These are phyloP conservation scores for Mortierella sp. DNA, from an alignment of 371 early-diverging fungal species.

Conservation along the genomic window DNA sequence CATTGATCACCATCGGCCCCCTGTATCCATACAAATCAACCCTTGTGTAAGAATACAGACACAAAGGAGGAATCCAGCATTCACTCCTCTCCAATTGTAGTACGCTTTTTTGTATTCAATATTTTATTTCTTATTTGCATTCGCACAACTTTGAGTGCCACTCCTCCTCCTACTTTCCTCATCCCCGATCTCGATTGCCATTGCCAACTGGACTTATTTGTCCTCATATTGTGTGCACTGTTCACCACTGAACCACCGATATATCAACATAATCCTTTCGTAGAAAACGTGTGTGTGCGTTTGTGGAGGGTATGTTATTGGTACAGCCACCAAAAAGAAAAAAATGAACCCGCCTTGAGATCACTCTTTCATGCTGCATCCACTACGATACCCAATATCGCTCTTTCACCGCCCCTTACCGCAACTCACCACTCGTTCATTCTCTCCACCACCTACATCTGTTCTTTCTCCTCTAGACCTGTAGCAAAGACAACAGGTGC, in stretches of 20 bases:
- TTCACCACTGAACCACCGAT: background rate
- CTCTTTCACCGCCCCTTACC: background rate
- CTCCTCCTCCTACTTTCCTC: background rate
- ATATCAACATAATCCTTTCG: background rate
- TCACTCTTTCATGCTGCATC: background rate
- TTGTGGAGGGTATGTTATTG: slow-evolving; percentile 3
- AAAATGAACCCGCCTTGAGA: background rate
- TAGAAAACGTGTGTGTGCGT: background rate
- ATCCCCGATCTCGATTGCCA: slow-evolving; percentile 3
- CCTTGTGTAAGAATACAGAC: slow-evolving; percentile 3
- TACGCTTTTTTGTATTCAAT: background rate
- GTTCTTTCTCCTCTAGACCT: background rate
- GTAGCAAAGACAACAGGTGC: background rate
- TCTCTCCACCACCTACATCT: background rate
- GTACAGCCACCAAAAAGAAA: slow-evolving; percentile 3
- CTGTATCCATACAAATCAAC: slow-evolving; percentile 2
- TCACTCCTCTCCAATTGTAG: background rate
- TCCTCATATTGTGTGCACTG: background rate
- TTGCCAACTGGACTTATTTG: background rate
- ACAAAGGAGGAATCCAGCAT: background rate
- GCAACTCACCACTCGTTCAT: background rate
- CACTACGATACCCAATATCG: background rate
- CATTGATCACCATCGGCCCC: background rate
- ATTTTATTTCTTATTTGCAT: slow-evolving; percentile 3
- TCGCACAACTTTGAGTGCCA: background rate